Evolutionary conservation across 176 grass and related monocot genomes (phyloP), one percentile per base, ranked within the genome.

Genomic region (Eragrostis nindensis): DNA sequence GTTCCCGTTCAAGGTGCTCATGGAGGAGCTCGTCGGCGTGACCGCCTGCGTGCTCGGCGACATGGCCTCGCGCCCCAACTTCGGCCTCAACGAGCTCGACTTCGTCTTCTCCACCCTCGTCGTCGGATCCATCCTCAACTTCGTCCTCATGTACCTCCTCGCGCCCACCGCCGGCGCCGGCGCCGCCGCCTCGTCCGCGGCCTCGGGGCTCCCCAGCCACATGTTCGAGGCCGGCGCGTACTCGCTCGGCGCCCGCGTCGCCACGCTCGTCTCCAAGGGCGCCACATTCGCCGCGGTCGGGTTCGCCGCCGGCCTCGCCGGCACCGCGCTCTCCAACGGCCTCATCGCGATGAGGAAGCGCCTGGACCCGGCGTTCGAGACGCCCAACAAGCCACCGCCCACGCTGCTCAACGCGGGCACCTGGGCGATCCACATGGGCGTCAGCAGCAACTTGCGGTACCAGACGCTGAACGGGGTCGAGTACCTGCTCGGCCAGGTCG

Each of bases 41-140:
- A 88, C 74, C 52, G 87, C 93, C 18, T 96, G 90, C 74, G 90
- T 92, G 47, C 79, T 96, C 25, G 93, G 93, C 21, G 93, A 96
- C 85, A 96, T 96, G 93, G 87, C 90, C 7, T 90, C 90, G 21
- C 85, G 93, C 71, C 93, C 90, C 12, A 96, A 96, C 86, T 96
- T 96, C 65, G 93, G 93, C 24, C 86, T 96, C 73, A 92, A 96
- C 83, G 93, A 92, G 77, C 82, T 96, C 82, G 93, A 96, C 74
- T 90, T 96, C 79, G 93, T 96, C 74, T 96, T 96, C 85, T 96
- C 90, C 76, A 96, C 93, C 54, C 85, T 96, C 63, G 90, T 96
- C 86, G 93, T 96, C 42, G 93, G 93, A 88, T 96, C 93, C 56
- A 96, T 96, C 77, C 82, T 96, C 55, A 96, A 96, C 79, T 96